Evolutionary conservation across 2,329 filamentous ascomycete genomes (phyloP).

Genomic region (Sporothrix humicola): DNA sequence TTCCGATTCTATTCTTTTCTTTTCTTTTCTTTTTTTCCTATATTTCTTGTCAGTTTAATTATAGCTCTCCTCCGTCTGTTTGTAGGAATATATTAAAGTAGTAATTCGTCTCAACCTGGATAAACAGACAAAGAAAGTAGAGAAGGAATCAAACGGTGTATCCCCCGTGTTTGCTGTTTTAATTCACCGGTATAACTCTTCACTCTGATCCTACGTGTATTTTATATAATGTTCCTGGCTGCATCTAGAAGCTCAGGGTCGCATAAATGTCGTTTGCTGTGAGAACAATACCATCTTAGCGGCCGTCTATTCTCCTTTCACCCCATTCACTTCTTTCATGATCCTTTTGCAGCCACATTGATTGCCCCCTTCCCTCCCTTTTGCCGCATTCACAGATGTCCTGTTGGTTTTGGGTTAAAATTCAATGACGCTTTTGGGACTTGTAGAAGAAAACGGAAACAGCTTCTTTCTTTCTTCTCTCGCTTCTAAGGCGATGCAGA

Average conservation of each 20-base stretch:
- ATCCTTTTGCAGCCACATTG: neutral
- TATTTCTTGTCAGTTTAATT: conserved; percentile 3
- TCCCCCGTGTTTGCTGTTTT: neutral
- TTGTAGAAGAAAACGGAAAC: conserved; percentile 7
- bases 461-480: neutral
- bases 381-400: neutral
- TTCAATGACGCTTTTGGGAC: too few relatives aligned
- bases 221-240: neutral
- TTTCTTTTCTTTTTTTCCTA: conserved; percentile 7
- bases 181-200: neutral
- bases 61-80: neutral
- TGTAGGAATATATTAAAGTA: conserved; percentile 2
- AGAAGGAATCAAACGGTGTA: neutral
- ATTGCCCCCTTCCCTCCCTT: neutral
- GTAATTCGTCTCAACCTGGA: neutral
- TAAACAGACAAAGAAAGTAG: neutral
- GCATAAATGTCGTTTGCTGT: neutral
- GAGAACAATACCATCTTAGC: conserved; percentile 10
- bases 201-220: neutral
- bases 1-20: neutral
- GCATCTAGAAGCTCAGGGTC: neutral
- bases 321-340: neutral
- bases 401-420: neutral
- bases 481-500: neutral
- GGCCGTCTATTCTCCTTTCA: neutral